Evolutionary conservation across 2,329 filamentous ascomycete species (phyloP).

Genomic region (Colletotrichum endophyticum): DNA sequence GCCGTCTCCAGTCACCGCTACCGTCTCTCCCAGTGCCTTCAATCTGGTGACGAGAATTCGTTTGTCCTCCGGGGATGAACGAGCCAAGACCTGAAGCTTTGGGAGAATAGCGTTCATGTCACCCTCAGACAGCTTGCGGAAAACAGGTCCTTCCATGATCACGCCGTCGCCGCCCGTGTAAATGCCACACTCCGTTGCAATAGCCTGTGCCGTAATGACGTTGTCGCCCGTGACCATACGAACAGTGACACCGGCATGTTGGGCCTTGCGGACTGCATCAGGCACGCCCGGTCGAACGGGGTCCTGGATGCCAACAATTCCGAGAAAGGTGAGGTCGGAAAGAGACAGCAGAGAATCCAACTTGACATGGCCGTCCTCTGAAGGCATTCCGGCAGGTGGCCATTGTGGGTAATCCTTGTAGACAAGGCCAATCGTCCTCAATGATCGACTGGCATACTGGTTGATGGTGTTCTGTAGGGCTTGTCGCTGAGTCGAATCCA

Average conservation of each 20-base stretch:
- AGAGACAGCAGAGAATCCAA: conserved; percentile 60
- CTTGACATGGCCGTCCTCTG: conserved; percentile 63
- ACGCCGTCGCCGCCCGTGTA: conserved; percentile 61
- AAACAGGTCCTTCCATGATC: conserved; percentile 69
- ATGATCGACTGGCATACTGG: conserved; percentile 65
- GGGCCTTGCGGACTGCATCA: conserved; percentile 67
- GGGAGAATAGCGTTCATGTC: conserved; percentile 60
- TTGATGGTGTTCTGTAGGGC: conserved; percentile 51
- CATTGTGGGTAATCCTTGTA: conserved; percentile 76
- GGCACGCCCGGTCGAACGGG: conserved; percentile 69
- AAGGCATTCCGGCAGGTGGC: conserved; percentile 63
- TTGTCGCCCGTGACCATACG: conserved; percentile 80
- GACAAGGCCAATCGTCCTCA: conserved; percentile 77
- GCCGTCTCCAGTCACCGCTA: conserved; percentile 70
- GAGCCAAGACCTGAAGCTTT: conserved; percentile 54
- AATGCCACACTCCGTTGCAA: conserved; percentile 69
- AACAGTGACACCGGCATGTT: conserved; percentile 70
- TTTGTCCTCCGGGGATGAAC: conserved; percentile 66
- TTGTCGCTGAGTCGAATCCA: background rate
- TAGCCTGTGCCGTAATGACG: conserved; percentile 66
- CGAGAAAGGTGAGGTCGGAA: conserved; percentile 72
- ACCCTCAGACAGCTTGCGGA: conserved; percentile 59
- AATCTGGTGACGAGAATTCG: conserved; percentile 58
- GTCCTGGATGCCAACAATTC: conserved; percentile 74
- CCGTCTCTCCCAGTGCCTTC: conserved; percentile 59